Evolutionary conservation across 331 rosid species (phyloP).

Genomic region (Rosa hybrid): DNA sequence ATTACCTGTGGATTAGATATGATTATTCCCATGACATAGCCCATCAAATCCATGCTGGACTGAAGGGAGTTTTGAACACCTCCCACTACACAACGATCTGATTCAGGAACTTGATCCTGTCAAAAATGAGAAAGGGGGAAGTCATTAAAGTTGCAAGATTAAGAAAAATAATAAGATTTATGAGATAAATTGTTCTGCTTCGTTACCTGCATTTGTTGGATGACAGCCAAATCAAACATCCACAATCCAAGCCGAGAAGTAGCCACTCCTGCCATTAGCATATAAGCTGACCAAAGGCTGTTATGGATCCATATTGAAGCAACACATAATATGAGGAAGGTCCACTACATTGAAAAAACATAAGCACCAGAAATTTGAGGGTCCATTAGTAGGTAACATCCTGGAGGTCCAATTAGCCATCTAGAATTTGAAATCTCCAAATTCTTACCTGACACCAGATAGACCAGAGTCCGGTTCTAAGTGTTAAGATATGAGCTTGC

Average conservation of each 20-base stretch:
- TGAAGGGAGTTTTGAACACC: conserved; percentile 92
- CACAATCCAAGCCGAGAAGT: conserved; percentile 90
- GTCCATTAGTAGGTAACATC: background rate
- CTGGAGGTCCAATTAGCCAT: background rate
- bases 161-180: background rate
- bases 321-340: conserved; percentile 64
- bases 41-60: conserved; percentile 72
- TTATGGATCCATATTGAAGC: conserved; percentile 61
- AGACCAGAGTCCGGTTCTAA: conserved; percentile 93
- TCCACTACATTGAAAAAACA: conserved; percentile 52
- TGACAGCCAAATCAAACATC: conserved; percentile 83
- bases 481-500: conserved; percentile 50
- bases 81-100: conserved; percentile 84
- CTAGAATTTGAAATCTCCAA: background rate
- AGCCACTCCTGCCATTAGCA: conserved; percentile 87
- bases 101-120: conserved; percentile 76
- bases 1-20: conserved; percentile 78
- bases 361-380: background rate
- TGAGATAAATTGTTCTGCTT: conserved; percentile 3
- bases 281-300: conserved; percentile 45
- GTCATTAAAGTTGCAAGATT: background rate
- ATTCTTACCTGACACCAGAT: conserved; percentile 86
- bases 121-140: background rate
- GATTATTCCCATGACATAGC: conserved; percentile 74
- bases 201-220: conserved; percentile 91